Evolutionary conservation across 345 rosid species (phyloP).

Genomic region (Lepidium didymum): DNA sequence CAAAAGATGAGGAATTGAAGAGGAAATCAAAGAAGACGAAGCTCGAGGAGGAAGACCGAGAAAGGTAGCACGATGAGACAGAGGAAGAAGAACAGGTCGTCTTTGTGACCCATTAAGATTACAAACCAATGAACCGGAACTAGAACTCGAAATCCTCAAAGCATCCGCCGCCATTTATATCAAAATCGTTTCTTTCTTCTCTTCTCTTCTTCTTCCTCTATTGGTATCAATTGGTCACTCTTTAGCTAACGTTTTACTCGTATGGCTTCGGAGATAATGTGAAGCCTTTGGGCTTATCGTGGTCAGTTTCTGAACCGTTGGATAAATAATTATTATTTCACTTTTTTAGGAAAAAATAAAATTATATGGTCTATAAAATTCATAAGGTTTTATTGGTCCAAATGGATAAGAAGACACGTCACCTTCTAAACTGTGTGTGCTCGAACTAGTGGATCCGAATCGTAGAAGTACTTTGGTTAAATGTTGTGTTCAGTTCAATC

Average conservation of each 20-base stretch:
- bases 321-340: neutral
- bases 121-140: slow-evolving; percentile 42
- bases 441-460: neutral
- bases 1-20: slow-evolving; percentile 49
- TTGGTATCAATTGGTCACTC: slow-evolving; percentile 2
- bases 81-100: slow-evolving; percentile 35
- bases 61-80: slow-evolving; percentile 36
- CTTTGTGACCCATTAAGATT: slow-evolving; percentile 52
- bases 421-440: neutral
- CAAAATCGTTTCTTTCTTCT: slow-evolving; percentile 5
- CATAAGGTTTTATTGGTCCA: slow-evolving; percentile 7
- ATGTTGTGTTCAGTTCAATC: neutral
- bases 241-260: neutral
- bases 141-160: slow-evolving; percentile 42
- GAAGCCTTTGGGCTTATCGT: slow-evolving; percentile 24
- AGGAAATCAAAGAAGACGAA: slow-evolving; percentile 39
- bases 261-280: slow-evolving; percentile 23
- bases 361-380: slow-evolving; percentile 12
- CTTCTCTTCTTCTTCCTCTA: neutral
- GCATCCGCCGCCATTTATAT: slow-evolving; percentile 69
- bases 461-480: neutral
- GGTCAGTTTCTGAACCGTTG: slow-evolving; percentile 22
- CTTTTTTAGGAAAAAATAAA: no score
- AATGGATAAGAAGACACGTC: slow-evolving; percentile 22
- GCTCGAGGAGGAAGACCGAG: slow-evolving; percentile 45